These are phyloP conservation scores for Phytophthora gonapodyides DNA, from an alignment of 352 stramenopile species.

Conservation along the genomic window DNA sequence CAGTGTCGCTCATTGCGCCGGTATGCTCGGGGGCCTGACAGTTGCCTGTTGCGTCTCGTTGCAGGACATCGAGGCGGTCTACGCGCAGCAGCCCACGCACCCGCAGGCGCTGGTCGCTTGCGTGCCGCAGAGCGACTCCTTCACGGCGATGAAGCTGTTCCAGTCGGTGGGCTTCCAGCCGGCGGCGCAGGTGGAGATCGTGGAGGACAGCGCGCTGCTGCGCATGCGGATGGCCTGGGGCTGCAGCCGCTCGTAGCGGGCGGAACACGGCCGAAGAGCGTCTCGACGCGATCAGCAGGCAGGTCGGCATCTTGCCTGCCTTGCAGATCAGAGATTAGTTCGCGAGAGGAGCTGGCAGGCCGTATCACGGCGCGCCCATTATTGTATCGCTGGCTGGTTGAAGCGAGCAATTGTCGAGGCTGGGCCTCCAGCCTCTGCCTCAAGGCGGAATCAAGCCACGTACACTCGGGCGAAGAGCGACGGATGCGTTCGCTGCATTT, in stretches of 20 bases:
- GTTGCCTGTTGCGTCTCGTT: conserved; percentile 16
- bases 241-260: conserved; percentile 12
- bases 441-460: background rate
- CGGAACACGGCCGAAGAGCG: background rate
- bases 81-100: conserved; percentile 33
- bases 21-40: background rate
- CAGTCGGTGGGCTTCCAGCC: conserved; percentile 57
- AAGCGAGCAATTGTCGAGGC: background rate
- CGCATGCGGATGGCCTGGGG: conserved; percentile 37
- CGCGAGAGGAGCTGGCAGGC: background rate
- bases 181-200: conserved; percentile 34
- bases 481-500: conserved; percentile 3
- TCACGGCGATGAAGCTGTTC: conserved; percentile 54
- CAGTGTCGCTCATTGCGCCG: background rate
- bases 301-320: background rate
- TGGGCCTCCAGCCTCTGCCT: background rate
- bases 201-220: conserved; percentile 35
- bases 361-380: conserved; percentile 5
- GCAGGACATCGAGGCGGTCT: conserved; percentile 57
- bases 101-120: conserved; percentile 47
- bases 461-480: conserved; percentile 3
- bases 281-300: too few relatives aligned
- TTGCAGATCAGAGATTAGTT: conserved; percentile 9
- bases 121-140: conserved; percentile 47
- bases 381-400: background rate